Conservation (phyloP, 306 rosid species). For the Inga oerstediana region DNA sequence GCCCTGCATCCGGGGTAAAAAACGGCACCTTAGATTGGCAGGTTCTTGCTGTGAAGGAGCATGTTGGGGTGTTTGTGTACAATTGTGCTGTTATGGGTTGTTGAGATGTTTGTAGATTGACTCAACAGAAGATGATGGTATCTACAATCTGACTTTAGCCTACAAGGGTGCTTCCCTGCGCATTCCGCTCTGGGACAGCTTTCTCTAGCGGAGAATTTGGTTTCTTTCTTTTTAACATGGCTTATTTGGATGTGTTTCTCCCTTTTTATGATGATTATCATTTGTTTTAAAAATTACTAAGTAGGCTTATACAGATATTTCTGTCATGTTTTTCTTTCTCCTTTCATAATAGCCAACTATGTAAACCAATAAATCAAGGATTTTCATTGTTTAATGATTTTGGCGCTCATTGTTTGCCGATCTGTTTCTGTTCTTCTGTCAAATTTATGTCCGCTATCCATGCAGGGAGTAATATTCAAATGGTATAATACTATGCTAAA, state of each 20-base stretch:
- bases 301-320: constrained; percentile 44
- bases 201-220: constrained; percentile 50
- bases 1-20: constrained; percentile 57
- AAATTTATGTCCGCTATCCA: constrained; percentile 4
- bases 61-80: constrained; percentile 79
- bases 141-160: constrained; percentile 52
- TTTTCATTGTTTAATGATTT: constrained; percentile 35
- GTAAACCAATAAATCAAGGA: constrained; percentile 54
- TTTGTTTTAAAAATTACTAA: constrained; percentile 45
- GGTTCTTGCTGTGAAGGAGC: constrained; percentile 69
- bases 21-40: constrained; percentile 74
- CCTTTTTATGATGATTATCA: constrained; percentile 37
- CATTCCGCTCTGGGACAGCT: constrained; percentile 46
- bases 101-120: constrained; percentile 61
- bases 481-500: neutral
- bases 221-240: constrained; percentile 46
- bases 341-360: constrained; percentile 31
- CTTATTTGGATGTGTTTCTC: constrained; percentile 44
- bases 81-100: constrained; percentile 91
- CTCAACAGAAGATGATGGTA: constrained; percentile 45
- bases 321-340: constrained; percentile 31
- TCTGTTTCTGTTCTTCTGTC: constrained; percentile 11
- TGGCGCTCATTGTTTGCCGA: constrained; percentile 26
- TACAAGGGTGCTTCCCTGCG: constrained; percentile 46
- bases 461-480: constrained; percentile 12